Conservation (phyloP, 345 rosid species). For the Syzygium aqueum region DNA sequence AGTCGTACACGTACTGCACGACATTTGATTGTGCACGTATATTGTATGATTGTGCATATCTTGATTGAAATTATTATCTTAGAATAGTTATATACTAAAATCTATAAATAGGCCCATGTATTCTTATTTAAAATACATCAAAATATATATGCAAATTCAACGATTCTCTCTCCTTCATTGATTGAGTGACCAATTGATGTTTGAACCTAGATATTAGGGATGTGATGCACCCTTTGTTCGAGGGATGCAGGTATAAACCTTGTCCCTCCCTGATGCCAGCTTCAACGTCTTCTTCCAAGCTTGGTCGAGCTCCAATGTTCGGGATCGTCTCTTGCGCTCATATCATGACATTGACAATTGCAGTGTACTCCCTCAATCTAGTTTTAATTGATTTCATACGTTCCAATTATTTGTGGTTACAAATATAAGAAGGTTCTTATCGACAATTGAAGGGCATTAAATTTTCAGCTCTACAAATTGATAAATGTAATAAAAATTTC, state of each 20-base stretch:
- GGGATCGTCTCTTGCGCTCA: slow-evolving; percentile 11
- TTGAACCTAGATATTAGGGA: no score
- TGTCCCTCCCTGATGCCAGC: slow-evolving; percentile 4
- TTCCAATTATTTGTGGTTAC: not conserved
- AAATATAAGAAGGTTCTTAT: not conserved
- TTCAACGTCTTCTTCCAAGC: not conserved
- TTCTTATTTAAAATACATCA: no score
- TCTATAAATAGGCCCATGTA: no score
- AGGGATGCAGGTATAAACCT: slow-evolving; percentile 11
- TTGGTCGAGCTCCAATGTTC: slow-evolving; percentile 8
- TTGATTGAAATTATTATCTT: no score
- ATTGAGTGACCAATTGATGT: no score
- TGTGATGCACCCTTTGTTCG: not conserved
- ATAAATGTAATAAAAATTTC: not conserved
- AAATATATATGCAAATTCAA: no score
- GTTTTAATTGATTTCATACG: no score
- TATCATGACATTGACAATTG: slow-evolving; percentile 3
- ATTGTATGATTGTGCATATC: no score
- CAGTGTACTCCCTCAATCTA: not conserved
- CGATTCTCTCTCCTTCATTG: no score
- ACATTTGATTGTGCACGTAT: no score
- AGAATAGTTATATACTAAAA: no score
- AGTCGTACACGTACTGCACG: no score
- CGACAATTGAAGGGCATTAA: not conserved
- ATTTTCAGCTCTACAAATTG: not conserved